Evolutionary conservation across 106 monocot species (phyloP), one percentile per base, ranked within the genome.

Genomic region (Cymbidium sinense): DNA sequence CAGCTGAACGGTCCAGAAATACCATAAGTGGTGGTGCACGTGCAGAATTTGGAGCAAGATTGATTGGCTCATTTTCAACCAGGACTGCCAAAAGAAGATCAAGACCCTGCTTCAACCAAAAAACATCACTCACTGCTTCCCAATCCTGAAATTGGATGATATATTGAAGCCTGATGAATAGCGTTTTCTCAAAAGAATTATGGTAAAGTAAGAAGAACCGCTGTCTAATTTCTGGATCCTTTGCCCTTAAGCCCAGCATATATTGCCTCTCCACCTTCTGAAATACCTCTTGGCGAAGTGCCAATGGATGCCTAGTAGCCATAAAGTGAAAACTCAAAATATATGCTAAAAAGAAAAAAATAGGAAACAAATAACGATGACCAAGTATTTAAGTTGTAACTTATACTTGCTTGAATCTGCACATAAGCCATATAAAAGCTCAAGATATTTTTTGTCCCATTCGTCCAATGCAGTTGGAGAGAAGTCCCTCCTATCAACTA

Each of bases 71-170:
- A 79, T 95, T 87, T 82, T 99, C 99, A 28, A 95, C 95, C 74
- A 99, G 84, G 39, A 99, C 83, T 19, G 95, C 99, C 71, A 99
- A 74, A 33, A 99, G 79, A 70, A 99, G 95, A 86, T 99, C 99
- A 85, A 99, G 90, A 21, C 92, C 94, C 77, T 99, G 99, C 50
- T 92, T 99, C 78, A 99, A 65, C 99, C 99, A 99, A 86, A 99
- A 99, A 76, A 79, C 90, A 87, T 99, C 99, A 83, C 99, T 89
- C 17, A 95, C 95, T 64, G 95, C 84, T 87, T 99, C 99, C 99
- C 99, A 99, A 43, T 99, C 99, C 79, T 99, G 98, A 50, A 74
- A 75, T 70, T 99, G 95, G 70, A 99, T 95, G 71, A 99, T 95
- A 76, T 81, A 99, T n/a, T 99, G 95, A 62, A 99, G 92, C 80